Base-by-base conservation (phyloP, 345 rosid genomes). In the Passiflora organensis region DNA sequence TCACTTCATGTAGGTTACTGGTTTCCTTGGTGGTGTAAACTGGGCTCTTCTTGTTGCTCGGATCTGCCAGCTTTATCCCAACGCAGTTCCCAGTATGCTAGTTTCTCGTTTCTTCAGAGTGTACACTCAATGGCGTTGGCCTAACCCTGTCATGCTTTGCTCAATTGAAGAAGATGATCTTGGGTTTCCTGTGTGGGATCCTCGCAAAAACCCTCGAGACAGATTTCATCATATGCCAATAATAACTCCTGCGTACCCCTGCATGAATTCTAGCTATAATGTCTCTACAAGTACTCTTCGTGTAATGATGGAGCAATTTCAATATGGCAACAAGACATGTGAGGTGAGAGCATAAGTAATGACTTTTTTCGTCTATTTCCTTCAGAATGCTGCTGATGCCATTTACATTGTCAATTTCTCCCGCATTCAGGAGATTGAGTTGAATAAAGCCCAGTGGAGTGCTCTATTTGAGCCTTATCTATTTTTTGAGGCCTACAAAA, bases 241-340 rank as follows among this genome's bases (percentile, higher is more conserved):
- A 42, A 79, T 82, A 63, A 85, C 94, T 54, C 94, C 94, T 56
- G 89, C 94, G 20, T 85, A 85, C 50, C 94, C 94, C 46, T 82
- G 94, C 53, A 85, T 85, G 94, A 82, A 82, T 69, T 82, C 94
- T 54, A 85, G 84, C 62, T 85, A 82, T 63, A 85, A 85, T 75
- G 89, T 82, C 52, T 82, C 94, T 58, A 57, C 54, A 67, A 85
- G 93, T 60, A 85, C 93, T 17, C 84, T 73, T 44, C 81, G 82
- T 9, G 84, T 85, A 28, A 85, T 85, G 89, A 65, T 76, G 53
- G 88, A 82, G 70, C 88, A 85, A 68, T 85, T 85, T 67, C 77
- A 71, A 44, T 69, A 45, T 59, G 93, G 86, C 65, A 76, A 82
- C 72, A 77, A 11, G 58, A 73, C 69, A 51, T 78, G 82, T 70